phyloP scores from a whole-genome alignment of 768 basidiomycete species.

The Vararia minispora region DNA sequence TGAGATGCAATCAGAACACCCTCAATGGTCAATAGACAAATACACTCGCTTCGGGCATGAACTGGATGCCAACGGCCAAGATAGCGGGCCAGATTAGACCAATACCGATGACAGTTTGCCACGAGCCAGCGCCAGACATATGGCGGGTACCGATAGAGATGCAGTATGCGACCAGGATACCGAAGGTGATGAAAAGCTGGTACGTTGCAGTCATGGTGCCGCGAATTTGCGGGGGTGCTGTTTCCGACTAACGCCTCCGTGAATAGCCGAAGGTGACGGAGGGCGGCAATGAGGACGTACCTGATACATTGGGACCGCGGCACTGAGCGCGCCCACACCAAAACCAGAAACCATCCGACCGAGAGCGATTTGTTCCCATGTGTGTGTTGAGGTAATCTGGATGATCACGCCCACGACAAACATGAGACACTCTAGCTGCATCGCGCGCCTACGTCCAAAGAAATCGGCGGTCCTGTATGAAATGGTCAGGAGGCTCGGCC shows the following conservation, averaged over 20 bases:
- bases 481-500: constrained; percentile 2
- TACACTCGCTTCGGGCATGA: constrained; percentile 56
- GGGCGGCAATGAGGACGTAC: constrained; percentile 4
- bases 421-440: constrained; percentile 46
- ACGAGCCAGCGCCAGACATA: constrained; percentile 35
- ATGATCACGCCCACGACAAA: constrained; percentile 53
- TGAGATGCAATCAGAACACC: constrained; percentile 1
- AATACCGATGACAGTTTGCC: constrained; percentile 53
- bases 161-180: constrained; percentile 60
- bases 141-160: constrained; percentile 59
- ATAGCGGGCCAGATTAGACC: constrained; percentile 53
- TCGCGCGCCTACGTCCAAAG: constrained; percentile 57
- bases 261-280: constrained; percentile 1
- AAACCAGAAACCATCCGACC: constrained; percentile 58
- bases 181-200: constrained; percentile 59
- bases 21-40: constrained; percentile 1
- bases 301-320: constrained; percentile 50
- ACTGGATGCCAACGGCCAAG: constrained; percentile 51
- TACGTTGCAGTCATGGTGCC: constrained; percentile 56
- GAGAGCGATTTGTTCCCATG: constrained; percentile 60
- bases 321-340: constrained; percentile 57
- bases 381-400: constrained; percentile 35
- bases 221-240: constrained; percentile 59
- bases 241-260: constrained; percentile 38
- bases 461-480: constrained; percentile 42